Percentiles rank a stretch among this genome's conserved stretches.
Conservation (phyloP, 495 filamentous ascomycete genomes). For the Pyrenula massariospora region DNA sequence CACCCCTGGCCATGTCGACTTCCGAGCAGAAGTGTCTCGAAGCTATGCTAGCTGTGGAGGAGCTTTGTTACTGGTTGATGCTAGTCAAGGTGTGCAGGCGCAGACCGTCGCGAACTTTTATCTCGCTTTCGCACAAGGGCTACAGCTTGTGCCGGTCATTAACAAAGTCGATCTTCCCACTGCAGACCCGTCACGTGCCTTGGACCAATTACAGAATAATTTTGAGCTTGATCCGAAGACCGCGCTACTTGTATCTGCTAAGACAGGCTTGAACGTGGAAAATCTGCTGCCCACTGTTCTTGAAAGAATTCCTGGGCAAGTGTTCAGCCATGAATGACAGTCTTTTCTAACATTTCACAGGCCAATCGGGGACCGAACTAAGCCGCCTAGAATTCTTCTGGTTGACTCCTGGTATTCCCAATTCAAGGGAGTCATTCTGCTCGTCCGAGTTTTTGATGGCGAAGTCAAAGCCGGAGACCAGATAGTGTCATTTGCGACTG, state of each 20-base stretch:
- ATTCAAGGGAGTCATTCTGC: conserved; percentile 84
- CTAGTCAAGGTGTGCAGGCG: conserved; percentile 82
- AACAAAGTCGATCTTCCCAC: conserved; percentile 93
- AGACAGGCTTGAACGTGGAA: conserved; percentile 81
- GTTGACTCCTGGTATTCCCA: conserved; percentile 98
- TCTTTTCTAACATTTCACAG: conserved; percentile 20
- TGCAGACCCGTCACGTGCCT: conserved; percentile 70
- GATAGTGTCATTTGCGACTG: conserved; percentile 73
- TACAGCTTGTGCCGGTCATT: conserved; percentile 79
- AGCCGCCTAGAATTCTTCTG: conserved; percentile 70
- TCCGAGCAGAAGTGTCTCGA: conserved; percentile 86
- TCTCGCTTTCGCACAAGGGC: conserved; percentile 81
- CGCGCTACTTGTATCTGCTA: conserved; percentile 82
- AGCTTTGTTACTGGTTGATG: conserved; percentile 85
- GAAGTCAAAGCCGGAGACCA: conserved; percentile 71
- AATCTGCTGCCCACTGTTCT: conserved; percentile 73
- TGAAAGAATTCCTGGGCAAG: conserved; percentile 64
- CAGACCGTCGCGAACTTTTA: conserved; percentile 98
- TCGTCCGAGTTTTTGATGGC: conserved; percentile 89
- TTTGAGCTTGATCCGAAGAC: conserved; percentile 79
- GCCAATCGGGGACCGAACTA: conserved; percentile 57
- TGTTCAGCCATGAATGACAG: conserved; percentile 2
- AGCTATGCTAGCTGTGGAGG: conserved; percentile 94
- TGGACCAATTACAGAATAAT: conserved; percentile 71
- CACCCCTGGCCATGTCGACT: conserved; percentile 96